Evolutionary conservation across 352 stramenopile species (phyloP).

Genomic region (Globisporangium paddicum): DNA sequence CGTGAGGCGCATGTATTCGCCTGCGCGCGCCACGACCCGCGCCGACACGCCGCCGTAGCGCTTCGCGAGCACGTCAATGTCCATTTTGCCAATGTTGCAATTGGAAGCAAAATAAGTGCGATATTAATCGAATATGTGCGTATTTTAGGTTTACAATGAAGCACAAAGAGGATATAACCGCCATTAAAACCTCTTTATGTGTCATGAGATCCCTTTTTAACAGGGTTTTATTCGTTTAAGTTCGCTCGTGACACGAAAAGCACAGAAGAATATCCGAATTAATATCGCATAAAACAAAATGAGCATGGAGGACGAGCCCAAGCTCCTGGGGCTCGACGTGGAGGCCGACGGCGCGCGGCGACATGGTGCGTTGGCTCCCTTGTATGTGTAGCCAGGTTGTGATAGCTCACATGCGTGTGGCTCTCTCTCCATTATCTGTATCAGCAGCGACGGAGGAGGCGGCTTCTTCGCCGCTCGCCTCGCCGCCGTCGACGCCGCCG

Average conservation of each 20-base stretch:
- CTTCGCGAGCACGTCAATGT: constrained; percentile 37
- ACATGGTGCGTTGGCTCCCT: not conserved
- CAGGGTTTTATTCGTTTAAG: too few relatives aligned
- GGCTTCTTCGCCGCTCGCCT: constrained; percentile 3
- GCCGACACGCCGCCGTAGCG: constrained; percentile 54
- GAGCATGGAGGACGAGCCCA: constrained; percentile 7
- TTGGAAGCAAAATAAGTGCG: not conserved
- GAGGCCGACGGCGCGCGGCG: not conserved
- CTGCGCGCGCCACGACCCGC: constrained; percentile 37
- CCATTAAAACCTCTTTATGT: not conserved
- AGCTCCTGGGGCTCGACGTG: not conserved
- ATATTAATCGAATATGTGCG: not conserved
- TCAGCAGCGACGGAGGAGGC: constrained; percentile 1
- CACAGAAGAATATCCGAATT: constrained; percentile 6
- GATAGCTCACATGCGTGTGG: too few relatives aligned
- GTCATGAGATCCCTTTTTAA: too few relatives aligned
- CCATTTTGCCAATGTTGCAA: constrained; percentile 29
- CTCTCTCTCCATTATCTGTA: not conserved
- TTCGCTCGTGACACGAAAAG: too few relatives aligned
- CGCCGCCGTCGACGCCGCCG: constrained; percentile 2
- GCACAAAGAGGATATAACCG: not conserved
- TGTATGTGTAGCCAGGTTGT: too few relatives aligned
- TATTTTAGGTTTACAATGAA: not conserved
- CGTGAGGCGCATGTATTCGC: constrained; percentile 51
- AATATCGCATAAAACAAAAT: too few relatives aligned